A percentile compares a stretch with the other conserved stretches of the same genome.
These are phyloP conservation scores for Bullera alba DNA, from an alignment of 768 basidiomycete species.

Conservation along the genomic window DNA sequence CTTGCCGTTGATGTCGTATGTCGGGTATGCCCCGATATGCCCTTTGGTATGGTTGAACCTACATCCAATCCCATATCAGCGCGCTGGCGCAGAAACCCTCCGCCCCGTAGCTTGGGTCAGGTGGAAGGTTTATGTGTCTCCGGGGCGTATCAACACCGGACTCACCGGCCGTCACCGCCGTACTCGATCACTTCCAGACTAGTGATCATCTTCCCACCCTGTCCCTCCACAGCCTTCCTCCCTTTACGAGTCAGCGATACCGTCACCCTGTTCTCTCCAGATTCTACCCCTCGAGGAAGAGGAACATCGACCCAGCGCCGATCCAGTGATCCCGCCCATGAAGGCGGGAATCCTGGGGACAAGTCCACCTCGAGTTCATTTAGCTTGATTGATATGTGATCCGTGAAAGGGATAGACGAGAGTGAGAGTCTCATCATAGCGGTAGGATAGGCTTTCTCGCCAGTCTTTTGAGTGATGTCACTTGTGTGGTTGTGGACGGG, in stretches of 20 bases:
- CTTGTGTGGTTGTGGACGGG: not conserved
- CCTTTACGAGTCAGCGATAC: conserved; percentile 27
- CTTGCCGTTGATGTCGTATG: conserved; percentile 27
- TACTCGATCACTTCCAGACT: conserved; percentile 41
- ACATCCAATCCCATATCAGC: not conserved
- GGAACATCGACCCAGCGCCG: conserved; percentile 36
- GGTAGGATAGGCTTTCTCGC: conserved; percentile 19
- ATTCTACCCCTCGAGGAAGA: conserved; percentile 14
- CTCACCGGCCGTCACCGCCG: conserved; percentile 26
- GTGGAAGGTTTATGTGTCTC: not conserved
- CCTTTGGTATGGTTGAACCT: conserved; percentile 32
- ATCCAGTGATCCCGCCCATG: conserved; percentile 31
- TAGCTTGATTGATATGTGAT: conserved; percentile 23
- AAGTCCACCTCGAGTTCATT: conserved; percentile 17
- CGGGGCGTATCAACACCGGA: not conserved
- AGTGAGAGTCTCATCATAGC: conserved; percentile 35
- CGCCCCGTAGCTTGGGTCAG: not conserved
- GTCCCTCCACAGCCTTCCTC: conserved; percentile 14
- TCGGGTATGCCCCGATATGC: conserved; percentile 38
- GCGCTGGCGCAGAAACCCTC: too few relatives aligned
- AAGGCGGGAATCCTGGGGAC: conserved; percentile 8
- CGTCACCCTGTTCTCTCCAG: conserved; percentile 6
- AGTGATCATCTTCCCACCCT: conserved; percentile 42
- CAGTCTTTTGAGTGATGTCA: not conserved
- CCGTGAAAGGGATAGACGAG: conserved; percentile 36